Base-by-base conservation (phyloP, 2,329 filamentous ascomycete species). In the Cladophialophora psammophila region DNA sequence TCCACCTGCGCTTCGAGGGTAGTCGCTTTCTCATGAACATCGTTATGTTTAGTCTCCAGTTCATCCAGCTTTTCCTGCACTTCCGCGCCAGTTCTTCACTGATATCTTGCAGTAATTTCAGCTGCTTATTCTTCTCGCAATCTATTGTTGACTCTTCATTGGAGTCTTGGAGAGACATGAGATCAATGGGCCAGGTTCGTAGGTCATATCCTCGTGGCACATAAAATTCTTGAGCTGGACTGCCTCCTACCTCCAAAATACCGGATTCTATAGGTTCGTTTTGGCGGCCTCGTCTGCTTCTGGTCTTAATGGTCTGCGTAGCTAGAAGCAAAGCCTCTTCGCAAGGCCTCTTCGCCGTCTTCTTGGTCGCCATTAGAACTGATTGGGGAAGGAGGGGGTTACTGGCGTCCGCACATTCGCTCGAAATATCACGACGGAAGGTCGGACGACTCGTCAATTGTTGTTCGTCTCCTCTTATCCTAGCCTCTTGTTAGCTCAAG, bases 171-270 rank as follows among this genome's bases (percentile, higher is more conserved):
- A n/a, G n/a, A n/a, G n/a, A n/a, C n/a, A n/a, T n/a, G n/a, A n/a
- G 78, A 99, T 96, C 42, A 97, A 83, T 0, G 95, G 95, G 0
- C 95, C 95, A n/a, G 99, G 84, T 64, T 91, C 87, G 67, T 96
- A 91, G 52, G 90, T 88, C 18, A 98, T 85, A 63, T 90, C 89
- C 53, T 88, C 84, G 77, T 99, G 95, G 75, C 94, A 98, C 95
- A 98, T 98, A 79, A 98, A 98, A 77, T 97, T 97, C 73, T 88
- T 87, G 77, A 93, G 96, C 42, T 89, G 91, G 63, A 98, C 91
- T 70, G 90, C n/a, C n/a, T n/a, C n/a, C n/a, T n/a, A n/a, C 90
- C 77, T 97, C 91, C 55, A 98, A 90, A 63, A 98, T 94, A 1
- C 93, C 94, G 72, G 91, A 90, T 45, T 96, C 91, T 0, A 92